Evolutionary conservation across 768 basidiomycete species (phyloP).

Genomic region (Wakefieldia striispora): DNA sequence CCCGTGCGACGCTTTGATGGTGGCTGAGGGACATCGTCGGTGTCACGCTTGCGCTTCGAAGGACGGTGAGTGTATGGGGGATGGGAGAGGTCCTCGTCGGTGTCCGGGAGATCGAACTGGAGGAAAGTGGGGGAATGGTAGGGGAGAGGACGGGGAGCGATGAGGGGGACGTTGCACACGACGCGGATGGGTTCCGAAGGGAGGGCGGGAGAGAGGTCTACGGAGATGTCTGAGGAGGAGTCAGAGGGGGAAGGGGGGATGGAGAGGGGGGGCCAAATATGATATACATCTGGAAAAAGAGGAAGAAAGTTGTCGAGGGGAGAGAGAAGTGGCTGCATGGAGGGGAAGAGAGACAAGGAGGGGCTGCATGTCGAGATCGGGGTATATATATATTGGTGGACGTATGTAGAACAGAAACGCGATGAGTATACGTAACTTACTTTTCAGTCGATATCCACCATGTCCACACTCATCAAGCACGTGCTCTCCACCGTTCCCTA

Average conservation of each 20-base stretch:
- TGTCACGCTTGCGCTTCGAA: slow-evolving; percentile 53
- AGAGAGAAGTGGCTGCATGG: slow-evolving; percentile 13
- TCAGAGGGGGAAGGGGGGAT: slow-evolving; percentile 44
- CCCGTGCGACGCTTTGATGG: slow-evolving; percentile 26
- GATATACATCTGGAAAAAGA: not conserved
- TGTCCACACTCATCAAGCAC: slow-evolving; percentile 15
- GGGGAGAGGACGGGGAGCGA: slow-evolving; percentile 66
- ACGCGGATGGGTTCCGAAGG: slow-evolving; percentile 39
- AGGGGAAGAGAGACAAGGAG: slow-evolving; percentile 6
- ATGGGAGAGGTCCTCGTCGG: slow-evolving; percentile 67
- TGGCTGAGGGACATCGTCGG: slow-evolving; percentile 8
- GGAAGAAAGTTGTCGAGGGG: slow-evolving; percentile 21
- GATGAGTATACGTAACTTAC: not conserved
- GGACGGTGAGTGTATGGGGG: slow-evolving; percentile 60
- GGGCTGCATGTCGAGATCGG: not conserved
- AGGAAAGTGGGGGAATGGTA: slow-evolving; percentile 70
- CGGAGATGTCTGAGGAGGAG: slow-evolving; percentile 38
- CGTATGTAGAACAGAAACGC: not conserved
- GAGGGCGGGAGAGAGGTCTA: slow-evolving; percentile 28
- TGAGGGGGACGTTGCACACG: slow-evolving; percentile 64
- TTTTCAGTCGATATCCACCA: not conserved
- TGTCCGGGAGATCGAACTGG: slow-evolving; percentile 64
- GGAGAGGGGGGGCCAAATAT: too few species aligned
- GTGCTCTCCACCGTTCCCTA: slow-evolving; percentile 36
- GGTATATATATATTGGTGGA: too few species aligned